phyloP scores from a whole-genome alignment of 257 asterid genomes.

The Solanum etuberosum region DNA sequence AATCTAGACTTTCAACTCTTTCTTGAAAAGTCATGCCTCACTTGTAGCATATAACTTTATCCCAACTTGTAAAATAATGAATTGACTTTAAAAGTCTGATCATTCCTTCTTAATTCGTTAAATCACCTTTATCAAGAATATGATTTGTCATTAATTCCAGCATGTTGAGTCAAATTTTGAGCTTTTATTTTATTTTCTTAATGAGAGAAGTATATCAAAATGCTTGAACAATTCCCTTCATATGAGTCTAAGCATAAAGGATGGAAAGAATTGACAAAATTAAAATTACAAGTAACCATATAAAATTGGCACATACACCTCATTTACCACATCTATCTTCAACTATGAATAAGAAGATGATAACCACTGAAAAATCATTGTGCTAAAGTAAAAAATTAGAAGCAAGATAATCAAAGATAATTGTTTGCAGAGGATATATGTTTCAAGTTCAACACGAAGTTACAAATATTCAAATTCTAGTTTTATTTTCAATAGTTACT shows the following conservation, averaged over 20 bases:
- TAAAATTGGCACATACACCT: neutral
- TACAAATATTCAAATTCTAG: neutral
- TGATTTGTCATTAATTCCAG: neutral
- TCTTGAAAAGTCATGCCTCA: neutral
- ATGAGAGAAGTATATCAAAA: neutral
- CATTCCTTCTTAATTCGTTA: neutral
- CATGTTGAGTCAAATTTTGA: neutral
- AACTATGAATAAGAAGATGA: neutral
- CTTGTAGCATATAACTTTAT: neutral
- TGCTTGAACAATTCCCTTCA: neutral
- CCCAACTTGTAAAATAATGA: neutral
- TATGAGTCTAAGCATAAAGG: neutral
- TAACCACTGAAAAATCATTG: neutral
- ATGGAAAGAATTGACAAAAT: neutral
- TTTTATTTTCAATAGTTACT: neutral
- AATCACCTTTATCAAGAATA: neutral
- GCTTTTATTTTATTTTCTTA: neutral
- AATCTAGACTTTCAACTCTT: neutral
- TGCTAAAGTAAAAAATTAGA: neutral
- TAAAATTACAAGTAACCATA: neutral
- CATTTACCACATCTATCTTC: neutral
- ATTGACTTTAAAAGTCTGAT: neutral
- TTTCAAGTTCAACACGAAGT: neutral
- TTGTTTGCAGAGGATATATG: neutral
- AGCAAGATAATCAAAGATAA: neutral